Evolutionary conservation across 345 rosid species (phyloP).

Genomic region (Stellera chamaejasme): DNA sequence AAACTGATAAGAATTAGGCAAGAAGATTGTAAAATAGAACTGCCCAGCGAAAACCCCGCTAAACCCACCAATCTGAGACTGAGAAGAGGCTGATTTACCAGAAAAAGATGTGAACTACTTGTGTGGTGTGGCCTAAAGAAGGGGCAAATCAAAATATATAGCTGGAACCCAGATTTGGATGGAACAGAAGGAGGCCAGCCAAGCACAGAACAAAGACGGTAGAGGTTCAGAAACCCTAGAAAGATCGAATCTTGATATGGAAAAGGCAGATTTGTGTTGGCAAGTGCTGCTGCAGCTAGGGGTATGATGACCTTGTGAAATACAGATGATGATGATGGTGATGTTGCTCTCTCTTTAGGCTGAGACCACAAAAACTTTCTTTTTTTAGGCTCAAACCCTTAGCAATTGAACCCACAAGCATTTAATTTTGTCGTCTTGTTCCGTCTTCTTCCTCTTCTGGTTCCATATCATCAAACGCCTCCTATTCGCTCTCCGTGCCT

Average conservation of each 20-base stretch:
- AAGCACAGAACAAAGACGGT: background rate
- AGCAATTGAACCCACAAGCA: too few relatives aligned
- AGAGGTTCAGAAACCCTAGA: constrained; percentile 15
- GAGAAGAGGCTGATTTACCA: background rate
- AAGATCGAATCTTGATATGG: background rate
- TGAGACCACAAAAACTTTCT: constrained; percentile 4
- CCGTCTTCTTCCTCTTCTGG: background rate
- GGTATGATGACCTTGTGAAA: too few relatives aligned
- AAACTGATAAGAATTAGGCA: background rate
- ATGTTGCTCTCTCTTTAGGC: constrained; percentile 15
- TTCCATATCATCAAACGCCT: background rate
- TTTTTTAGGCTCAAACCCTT: too few relatives aligned
- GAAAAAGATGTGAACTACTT: background rate
- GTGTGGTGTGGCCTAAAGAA: background rate
- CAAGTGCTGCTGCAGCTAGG: too few relatives aligned
- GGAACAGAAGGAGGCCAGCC: background rate
- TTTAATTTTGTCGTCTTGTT: too few relatives aligned
- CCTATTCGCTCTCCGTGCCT: background rate
- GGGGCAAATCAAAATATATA: background rate
- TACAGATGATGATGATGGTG: background rate
- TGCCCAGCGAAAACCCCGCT: background rate
- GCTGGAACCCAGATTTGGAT: background rate
- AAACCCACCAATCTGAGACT: background rate
- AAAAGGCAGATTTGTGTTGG: constrained; percentile 8
- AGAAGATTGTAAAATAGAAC: background rate